Percentiles rank a stretch among this genome's conserved stretches.
These are phyloP conservation scores for Narthecium ossifragum DNA, from an alignment of 106 monocot species.

Conservation along the genomic window DNA sequence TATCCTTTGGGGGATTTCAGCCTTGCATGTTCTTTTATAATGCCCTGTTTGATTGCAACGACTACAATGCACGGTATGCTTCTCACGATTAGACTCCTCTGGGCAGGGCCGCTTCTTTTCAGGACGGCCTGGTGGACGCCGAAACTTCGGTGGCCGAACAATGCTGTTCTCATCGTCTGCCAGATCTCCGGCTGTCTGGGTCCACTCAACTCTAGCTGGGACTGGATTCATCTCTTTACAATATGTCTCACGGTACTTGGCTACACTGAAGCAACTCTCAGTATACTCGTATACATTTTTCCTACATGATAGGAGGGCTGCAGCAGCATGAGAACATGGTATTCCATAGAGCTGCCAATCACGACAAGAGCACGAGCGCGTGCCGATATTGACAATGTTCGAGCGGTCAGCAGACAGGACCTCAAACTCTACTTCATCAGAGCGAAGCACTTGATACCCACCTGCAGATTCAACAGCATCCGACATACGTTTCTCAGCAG, in stretches of 20 bases:
- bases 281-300: slow-evolving; percentile 46
- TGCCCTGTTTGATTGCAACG: slow-evolving; percentile 71
- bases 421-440: slow-evolving; percentile 67
- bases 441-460: slow-evolving; percentile 50
- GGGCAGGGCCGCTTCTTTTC: slow-evolving; percentile 40
- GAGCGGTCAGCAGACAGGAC: slow-evolving; percentile 41
- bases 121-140: slow-evolving; percentile 54
- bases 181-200: slow-evolving; percentile 2
- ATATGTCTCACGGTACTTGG: slow-evolving; percentile 36
- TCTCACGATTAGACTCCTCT: slow-evolving; percentile 30
- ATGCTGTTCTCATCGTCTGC: slow-evolving; percentile 14
- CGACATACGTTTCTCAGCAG: slow-evolving; percentile 36
- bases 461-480: slow-evolving; percentile 23
- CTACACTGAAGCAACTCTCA: slow-evolving; percentile 35
- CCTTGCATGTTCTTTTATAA: slow-evolving; percentile 69
- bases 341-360: slow-evolving; percentile 65
- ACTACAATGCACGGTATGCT: slow-evolving; percentile 62
- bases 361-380: slow-evolving; percentile 47
- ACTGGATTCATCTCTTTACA: slow-evolving; percentile 31
- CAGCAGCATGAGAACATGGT: slow-evolving; percentile 61
- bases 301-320: slow-evolving; percentile 42
- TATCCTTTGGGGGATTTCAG: slow-evolving; percentile 13
- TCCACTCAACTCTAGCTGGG: slow-evolving; percentile 38
- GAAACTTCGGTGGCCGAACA: slow-evolving; percentile 51
- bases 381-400: slow-evolving; percentile 57